Evolutionary conservation across 768 basidiomycete species (phyloP), one percentile per base, ranked within the genome.

Genomic region (Termitomyces sp.): DNA sequence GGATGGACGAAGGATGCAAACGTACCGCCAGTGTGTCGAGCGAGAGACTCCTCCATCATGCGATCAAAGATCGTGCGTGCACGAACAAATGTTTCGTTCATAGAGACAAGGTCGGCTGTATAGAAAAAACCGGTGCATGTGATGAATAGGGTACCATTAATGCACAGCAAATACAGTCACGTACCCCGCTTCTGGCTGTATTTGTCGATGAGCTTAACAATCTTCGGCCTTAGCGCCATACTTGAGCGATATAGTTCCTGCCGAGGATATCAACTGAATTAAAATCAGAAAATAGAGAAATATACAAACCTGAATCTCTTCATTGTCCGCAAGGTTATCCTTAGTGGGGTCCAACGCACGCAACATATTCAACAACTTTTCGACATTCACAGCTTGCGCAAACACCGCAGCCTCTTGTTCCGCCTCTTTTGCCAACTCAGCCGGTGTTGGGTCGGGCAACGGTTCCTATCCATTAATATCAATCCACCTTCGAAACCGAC

Each of bases 181-280:
- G 36, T 58, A 79, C 81, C 81, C 72, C 94, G 80, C 75, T 98
- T 97, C 76, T 96, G 94, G 64, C 89, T 94, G 68, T 98, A 98
- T 75, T 94, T 97, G 69, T 97, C 94, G 61, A 98, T 97, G 54
- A 98, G 73, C 67, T 94, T 94, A 60, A 97, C 94, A 61, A 98
- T 96, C 78, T 94, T 95, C 7, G 94, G 94, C 46, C 95, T 81
- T 41, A 97, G 72, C 4, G 87, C 81, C 87, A 98, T 94, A 65
- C 89, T 88, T 24, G 86, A 84, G 43, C 94, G 84, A 71, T 98
- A 98, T 51, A 98, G 69, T 69, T 97, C 94, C 87, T 95, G 72
- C 26, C 24, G 10, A 32, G 1, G 10, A 36, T 18, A 37, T 37
- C 27, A 47, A 26, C 20, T 36, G 5, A 14, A 34, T 34, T 62